Base-by-base conservation (phyloP, 331 rosid species). In the Quercus tomentella region DNA sequence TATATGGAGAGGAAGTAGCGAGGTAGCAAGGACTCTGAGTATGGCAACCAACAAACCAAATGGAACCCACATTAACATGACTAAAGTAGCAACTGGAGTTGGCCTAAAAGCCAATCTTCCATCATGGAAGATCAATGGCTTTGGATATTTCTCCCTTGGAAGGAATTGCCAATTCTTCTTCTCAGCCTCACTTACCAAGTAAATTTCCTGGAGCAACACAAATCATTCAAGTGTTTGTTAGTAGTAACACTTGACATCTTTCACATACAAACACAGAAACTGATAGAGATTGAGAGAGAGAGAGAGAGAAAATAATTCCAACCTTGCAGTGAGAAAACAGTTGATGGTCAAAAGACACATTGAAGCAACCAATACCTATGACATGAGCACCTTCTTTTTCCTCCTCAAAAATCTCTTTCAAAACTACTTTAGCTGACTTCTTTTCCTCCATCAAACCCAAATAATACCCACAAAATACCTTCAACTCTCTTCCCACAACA, bases 81-180 rank as follows among this genome's bases (percentile, higher is more conserved):
- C 89, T 6, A 92, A 76, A 60, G 87, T 72, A 21, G 88, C 72
- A 2, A 78, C 12, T 18, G 83, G 87, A 76, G 91, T 87, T 73
- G 97, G 97, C 21, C 81, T 85, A 61, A 94, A 76, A 60, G 95
- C 94, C 31, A 95, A 73, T 80, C 98, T 89, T 79, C 98, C 98
- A 77, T 94, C 98, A 70, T 92, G 98, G 85, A 94, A 92, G 55
- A 91, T 84, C 80, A 94, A 33, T 31, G 92, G 89, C 68, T 91
- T 89, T 4, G 88, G 91, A 79, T 82, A 86, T 26, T 76, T 86
- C 61, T 89, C 87, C 75, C 78, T 83, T 23, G 91, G 91, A 56
- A 85, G 84, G 20, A 30, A 74, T 6, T 51, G 74, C 88, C 86
- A 76, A 8, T 56, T 85, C 77, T 79, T 88, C 65, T 84, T 88